Evolutionary conservation across 2,329 filamentous ascomycete species (phyloP).

Genomic region (Alternaria burnsii): DNA sequence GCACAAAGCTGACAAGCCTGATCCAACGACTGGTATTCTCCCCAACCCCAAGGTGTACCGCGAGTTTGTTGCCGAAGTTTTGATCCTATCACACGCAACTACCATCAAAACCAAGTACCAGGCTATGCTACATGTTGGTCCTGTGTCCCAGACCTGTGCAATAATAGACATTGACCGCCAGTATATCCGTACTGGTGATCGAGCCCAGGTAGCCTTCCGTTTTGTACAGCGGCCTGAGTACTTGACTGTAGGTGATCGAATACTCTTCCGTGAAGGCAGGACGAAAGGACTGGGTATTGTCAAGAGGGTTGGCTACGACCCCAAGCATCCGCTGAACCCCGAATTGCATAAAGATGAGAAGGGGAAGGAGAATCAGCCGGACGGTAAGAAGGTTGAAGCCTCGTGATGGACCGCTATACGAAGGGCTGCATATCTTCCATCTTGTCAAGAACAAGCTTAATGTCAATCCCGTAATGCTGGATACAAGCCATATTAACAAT

Average conservation of each 20-base stretch:
- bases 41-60: slow-evolving; percentile 61
- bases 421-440: neutral
- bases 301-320: slow-evolving; percentile 88
- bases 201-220: slow-evolving; percentile 91
- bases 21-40: slow-evolving; percentile 46
- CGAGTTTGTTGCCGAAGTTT: slow-evolving; percentile 73
- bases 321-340: slow-evolving; percentile 56
- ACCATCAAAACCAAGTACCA: slow-evolving; percentile 98
- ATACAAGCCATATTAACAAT: neutral
- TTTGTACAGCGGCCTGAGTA: slow-evolving; percentile 97
- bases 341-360: slow-evolving; percentile 37
- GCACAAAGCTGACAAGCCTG: slow-evolving; percentile 77
- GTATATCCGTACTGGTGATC: slow-evolving; percentile 91
- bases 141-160: slow-evolving; percentile 92
- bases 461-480: neutral
- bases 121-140: slow-evolving; percentile 96
- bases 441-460: neutral
- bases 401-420: neutral
- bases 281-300: slow-evolving; percentile 97
- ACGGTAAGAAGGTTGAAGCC: neutral
- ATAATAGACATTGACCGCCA: slow-evolving; percentile 98
- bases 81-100: slow-evolving; percentile 94
- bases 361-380: slow-evolving; percentile 14
- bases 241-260: slow-evolving; percentile 82
- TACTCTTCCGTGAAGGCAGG: slow-evolving; percentile 91